phyloP scores from a whole-genome alignment of 441 rosid genomes.

The Mallotus japonicus region DNA sequence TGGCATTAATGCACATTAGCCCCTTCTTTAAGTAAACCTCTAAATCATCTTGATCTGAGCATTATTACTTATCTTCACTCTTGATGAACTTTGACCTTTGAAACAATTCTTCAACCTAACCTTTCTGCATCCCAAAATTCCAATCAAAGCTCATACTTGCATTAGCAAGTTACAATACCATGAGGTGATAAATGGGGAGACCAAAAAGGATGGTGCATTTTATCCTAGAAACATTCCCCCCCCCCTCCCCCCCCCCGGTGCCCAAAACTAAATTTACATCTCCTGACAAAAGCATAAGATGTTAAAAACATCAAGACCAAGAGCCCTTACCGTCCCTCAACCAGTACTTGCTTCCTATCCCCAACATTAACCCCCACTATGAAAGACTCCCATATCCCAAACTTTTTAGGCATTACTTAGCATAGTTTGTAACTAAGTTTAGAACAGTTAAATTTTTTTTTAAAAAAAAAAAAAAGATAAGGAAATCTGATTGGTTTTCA shows the following conservation, averaged over 20 bases:
- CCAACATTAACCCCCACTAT: background rate
- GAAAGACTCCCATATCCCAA: background rate
- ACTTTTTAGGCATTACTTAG: too few species aligned
- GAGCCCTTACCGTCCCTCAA: background rate
- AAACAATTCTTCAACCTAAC: background rate
- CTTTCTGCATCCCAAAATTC: background rate
- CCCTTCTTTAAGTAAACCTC: too few species aligned
- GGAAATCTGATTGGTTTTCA: too few species aligned
- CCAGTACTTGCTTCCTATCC: background rate
- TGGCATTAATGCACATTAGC: too few species aligned
- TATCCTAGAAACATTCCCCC: too few species aligned
- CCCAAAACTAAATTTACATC: background rate
- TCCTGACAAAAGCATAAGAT: background rate
- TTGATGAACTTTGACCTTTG: too few species aligned
- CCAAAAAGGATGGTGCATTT: background rate
- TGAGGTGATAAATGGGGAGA: background rate
- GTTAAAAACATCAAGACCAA: background rate
- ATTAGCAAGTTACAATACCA: background rate
- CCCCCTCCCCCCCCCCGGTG: background rate
- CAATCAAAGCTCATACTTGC: background rate
- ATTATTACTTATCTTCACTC: too few species aligned
- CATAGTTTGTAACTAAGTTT: background rate
- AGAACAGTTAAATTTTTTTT: too few species aligned
- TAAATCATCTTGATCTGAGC: too few species aligned
- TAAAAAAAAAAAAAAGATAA: too few species aligned